A percentile compares a stretch with the other conserved stretches of the same genome.
Evolutionary conservation across 2,329 filamentous ascomycete genomes (phyloP).

Genomic region (Metarhizium robertsii): DNA sequence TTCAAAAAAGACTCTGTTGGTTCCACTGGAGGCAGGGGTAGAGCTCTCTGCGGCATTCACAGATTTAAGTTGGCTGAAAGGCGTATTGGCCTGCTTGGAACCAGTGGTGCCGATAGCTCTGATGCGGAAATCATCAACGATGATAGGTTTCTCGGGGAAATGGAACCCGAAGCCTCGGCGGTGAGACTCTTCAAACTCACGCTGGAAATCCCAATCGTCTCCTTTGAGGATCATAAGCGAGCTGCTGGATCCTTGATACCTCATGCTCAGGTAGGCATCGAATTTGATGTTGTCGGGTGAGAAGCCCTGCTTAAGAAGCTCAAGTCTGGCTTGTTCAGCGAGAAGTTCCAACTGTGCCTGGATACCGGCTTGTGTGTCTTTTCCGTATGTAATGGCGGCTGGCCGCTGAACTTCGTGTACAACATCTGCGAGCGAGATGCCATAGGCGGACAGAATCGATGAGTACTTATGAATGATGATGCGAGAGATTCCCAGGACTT

Average conservation of each 20-base stretch:
- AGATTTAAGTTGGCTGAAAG: constrained; percentile 12
- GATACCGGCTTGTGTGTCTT: constrained; percentile 10
- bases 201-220: constrained; percentile 14
- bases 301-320: constrained; percentile 21
- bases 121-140: constrained; percentile 34
- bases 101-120: constrained; percentile 22
- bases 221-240: constrained; percentile 26
- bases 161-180: constrained; percentile 69
- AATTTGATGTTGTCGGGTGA: constrained; percentile 28
- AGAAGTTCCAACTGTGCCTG: constrained; percentile 14
- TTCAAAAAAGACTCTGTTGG: constrained; percentile 12
- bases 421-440: constrained; percentile 34
- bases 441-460: constrained; percentile 34
- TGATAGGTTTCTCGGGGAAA: constrained; percentile 28
- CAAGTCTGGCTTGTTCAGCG: constrained; percentile 12
- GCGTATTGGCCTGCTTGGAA: constrained; percentile 11
- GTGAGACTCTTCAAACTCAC: constrained; percentile 43
- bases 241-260: constrained; percentile 33
- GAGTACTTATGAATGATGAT: constrained; percentile 35
- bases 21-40: constrained; percentile 9
- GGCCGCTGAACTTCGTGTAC: constrained; percentile 32
- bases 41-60: constrained; percentile 3
- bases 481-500: constrained; percentile 28
- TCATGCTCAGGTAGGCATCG: constrained; percentile 31
- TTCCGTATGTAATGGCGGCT: constrained; percentile 19